These are phyloP conservation scores for Punica granatum DNA, from an alignment of 345 rosid genomes.

Conservation along the genomic window DNA sequence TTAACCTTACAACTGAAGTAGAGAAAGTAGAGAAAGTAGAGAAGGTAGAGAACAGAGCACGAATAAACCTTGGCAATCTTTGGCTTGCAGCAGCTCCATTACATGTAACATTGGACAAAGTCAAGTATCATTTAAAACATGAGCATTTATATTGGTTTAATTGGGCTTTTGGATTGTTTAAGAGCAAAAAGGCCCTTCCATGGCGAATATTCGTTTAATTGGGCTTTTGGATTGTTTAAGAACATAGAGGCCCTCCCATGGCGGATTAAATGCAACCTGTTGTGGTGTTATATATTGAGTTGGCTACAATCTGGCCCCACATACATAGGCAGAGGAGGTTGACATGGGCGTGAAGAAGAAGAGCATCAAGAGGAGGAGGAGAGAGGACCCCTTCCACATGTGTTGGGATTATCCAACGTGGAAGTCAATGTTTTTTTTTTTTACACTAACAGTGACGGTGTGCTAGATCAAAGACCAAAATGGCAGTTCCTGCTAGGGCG, in stretches of 20 bases:
- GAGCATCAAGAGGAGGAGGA: too few relatives aligned
- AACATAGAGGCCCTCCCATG: not conserved
- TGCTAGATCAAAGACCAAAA: too few relatives aligned
- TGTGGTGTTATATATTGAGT: slow-evolving; percentile 2
- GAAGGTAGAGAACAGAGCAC: not conserved
- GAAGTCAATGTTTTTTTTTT: too few relatives aligned
- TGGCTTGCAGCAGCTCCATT: slow-evolving; percentile 1
- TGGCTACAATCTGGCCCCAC: slow-evolving; percentile 4
- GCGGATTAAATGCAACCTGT: slow-evolving; percentile 5
- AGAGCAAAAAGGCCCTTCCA: too few relatives aligned
- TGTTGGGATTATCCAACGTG: too few relatives aligned
- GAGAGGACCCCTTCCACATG: too few relatives aligned
- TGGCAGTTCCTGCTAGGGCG: too few relatives aligned
- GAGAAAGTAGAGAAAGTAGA: too few relatives aligned
- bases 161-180: too few relatives aligned
- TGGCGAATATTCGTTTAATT: not conserved
- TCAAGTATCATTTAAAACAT: not conserved
- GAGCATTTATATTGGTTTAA: not conserved
- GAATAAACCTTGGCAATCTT: slow-evolving; percentile 30
- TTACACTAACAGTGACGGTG: too few relatives aligned
- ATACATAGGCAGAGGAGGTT: not conserved
- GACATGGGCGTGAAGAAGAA: too few relatives aligned
- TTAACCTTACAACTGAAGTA: not conserved
- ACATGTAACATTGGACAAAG: not conserved
- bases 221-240: not conserved